A percentile compares a stretch with the other conserved stretches of the same genome.
Evolutionary conservation across 1,284 basidiomycete genomes (phyloP).

Genomic region (Ustilago cynodontis): DNA sequence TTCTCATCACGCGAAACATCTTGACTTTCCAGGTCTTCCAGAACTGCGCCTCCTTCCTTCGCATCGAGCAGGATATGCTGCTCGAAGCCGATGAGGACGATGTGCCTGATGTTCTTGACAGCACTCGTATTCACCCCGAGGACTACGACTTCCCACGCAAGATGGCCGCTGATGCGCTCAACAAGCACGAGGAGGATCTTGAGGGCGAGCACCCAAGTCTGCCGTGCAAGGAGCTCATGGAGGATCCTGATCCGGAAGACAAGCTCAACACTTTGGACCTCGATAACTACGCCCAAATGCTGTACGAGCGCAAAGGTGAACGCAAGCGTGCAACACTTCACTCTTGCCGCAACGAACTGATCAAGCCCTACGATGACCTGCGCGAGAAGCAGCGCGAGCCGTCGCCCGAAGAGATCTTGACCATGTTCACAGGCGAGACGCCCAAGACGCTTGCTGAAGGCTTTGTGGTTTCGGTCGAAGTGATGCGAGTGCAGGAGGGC

Average conservation of each 20-base stretch:
- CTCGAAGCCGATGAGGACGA: conserved; percentile 77
- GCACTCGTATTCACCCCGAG: conserved; percentile 95
- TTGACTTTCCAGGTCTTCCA: conserved; percentile 62
- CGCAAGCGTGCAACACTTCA: conserved; percentile 77
- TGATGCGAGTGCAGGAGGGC: conserved; percentile 73
- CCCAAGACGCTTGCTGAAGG: conserved; percentile 81
- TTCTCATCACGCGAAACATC: conserved; percentile 56
- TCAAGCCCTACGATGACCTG: conserved; percentile 84
- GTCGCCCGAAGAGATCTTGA: conserved; percentile 83
- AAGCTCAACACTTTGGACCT: conserved; percentile 92
- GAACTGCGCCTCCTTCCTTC: conserved; percentile 78
- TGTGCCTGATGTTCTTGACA: conserved; percentile 88
- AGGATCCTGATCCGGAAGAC: conserved; percentile 81
- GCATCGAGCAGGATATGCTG: conserved; percentile 74
- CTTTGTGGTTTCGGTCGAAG: conserved; percentile 85
- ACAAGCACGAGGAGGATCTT: conserved; percentile 74
- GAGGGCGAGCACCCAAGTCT: conserved; percentile 64
- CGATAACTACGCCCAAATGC: conserved; percentile 94
- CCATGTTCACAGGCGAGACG: conserved; percentile 96
- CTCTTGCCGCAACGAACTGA: conserved; percentile 80
- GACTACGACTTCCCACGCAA: conserved; percentile 98
- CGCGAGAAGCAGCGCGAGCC: conserved; percentile 80
- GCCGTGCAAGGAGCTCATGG: conserved; percentile 78
- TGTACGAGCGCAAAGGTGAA: conserved; percentile 75
- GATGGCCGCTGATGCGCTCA: conserved; percentile 97